phyloP scores from a whole-genome alignment of 805 yeast species.

The Saccharomycopsis babjevae region DNA sequence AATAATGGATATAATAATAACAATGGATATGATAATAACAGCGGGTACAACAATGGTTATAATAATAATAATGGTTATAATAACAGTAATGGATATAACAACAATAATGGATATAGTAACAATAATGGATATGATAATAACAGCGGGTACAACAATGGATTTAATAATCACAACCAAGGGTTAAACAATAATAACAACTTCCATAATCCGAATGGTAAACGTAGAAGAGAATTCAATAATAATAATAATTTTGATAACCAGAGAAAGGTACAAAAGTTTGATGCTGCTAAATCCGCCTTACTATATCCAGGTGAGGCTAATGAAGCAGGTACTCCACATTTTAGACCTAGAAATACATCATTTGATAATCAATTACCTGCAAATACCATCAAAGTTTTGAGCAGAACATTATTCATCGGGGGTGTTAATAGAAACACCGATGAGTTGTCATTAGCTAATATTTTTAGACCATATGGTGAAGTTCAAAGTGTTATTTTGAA shows the following conservation, averaged over 20 bases:
- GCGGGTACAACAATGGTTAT: slow-evolving; percentile 15
- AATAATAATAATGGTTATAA: slow-evolving; percentile 21
- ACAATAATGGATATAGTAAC: slow-evolving; percentile 18
- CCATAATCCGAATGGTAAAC: slow-evolving; percentile 21
- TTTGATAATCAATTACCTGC: slow-evolving; percentile 64
- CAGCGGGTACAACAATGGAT: slow-evolving; percentile 20
- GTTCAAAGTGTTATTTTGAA: slow-evolving; percentile 87
- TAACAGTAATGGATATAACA: slow-evolving; percentile 15
- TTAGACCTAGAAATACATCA: slow-evolving; percentile 62
- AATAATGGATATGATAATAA: slow-evolving; percentile 22
- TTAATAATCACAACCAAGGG: slow-evolving; percentile 21
- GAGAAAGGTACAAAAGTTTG: slow-evolving; percentile 15
- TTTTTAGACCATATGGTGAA: slow-evolving; percentile 76
- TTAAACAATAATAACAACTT: slow-evolving; percentile 21
- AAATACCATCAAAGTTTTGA: slow-evolving; percentile 70
- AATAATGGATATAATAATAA: slow-evolving; percentile 3
- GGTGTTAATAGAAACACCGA: slow-evolving; percentile 82
- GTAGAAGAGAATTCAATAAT: slow-evolving; percentile 19
- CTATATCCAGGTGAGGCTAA: slow-evolving; percentile 50
- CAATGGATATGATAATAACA: background rate
- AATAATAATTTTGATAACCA: slow-evolving; percentile 8
- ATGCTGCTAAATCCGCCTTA: slow-evolving; percentile 21
- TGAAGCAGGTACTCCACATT: slow-evolving; percentile 63
- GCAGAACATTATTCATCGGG: slow-evolving; percentile 89
- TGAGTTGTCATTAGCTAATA: slow-evolving; percentile 57